Conservation (phyloP, 2,329 filamentous ascomycete species). For the Exophiala aquamarina region DNA sequence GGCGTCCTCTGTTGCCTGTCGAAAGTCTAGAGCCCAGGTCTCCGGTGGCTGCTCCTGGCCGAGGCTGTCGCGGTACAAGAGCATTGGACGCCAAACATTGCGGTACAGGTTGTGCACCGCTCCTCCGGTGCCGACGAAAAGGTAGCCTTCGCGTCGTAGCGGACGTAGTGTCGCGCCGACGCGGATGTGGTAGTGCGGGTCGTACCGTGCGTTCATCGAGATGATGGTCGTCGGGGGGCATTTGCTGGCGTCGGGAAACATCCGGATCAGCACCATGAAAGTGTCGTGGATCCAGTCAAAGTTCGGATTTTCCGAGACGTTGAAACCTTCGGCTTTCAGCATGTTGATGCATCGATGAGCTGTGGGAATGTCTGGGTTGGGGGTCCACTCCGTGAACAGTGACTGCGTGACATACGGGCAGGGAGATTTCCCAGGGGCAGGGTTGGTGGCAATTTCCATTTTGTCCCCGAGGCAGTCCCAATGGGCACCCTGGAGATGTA, state of each 20-base stretch:
- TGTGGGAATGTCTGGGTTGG: constrained; percentile 59
- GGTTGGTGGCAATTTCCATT: constrained; percentile 63
- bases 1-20: constrained; percentile 64
- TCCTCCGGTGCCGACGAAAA: constrained; percentile 62
- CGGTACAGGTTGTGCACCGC: constrained; percentile 70
- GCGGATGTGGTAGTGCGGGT: constrained; percentile 57
- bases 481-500: not conserved
- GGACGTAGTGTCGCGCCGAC: constrained; percentile 59
- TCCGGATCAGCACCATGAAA: constrained; percentile 66
- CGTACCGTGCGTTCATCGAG: constrained; percentile 55
- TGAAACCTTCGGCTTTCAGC: constrained; percentile 54
- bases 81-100: constrained; percentile 65
- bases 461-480: constrained; percentile 49
- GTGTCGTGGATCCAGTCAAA: constrained; percentile 76
- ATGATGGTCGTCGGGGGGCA: constrained; percentile 66
- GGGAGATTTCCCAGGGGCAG: constrained; percentile 59
- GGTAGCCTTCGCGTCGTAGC: constrained; percentile 54
- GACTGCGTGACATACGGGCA: constrained; percentile 66
- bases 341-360: constrained; percentile 52
- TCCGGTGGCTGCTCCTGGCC: constrained; percentile 60
- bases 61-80: constrained; percentile 63
- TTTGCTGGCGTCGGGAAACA: constrained; percentile 41
- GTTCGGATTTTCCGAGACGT: constrained; percentile 50
- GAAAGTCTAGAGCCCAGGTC: constrained; percentile 62
- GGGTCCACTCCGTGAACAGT: constrained; percentile 63